phyloP scores from a whole-genome alignment of 331 rosid species.

The Quercus tomentella region DNA sequence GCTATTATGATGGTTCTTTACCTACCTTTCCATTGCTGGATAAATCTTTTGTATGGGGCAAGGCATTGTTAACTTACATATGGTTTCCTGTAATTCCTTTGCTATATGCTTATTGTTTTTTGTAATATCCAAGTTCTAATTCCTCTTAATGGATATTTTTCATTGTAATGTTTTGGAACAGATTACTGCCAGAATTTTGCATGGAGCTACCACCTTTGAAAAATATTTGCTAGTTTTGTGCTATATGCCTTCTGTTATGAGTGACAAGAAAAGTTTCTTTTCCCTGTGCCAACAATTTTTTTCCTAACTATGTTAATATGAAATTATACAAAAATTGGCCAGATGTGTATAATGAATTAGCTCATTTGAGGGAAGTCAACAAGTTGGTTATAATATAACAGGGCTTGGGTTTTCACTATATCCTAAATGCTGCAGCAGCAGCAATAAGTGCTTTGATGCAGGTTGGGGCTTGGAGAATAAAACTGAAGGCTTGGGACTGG shows the following conservation, averaged over 20 bases:
- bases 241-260: slow-evolving; percentile 19
- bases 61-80: slow-evolving; percentile 22
- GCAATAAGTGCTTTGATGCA: slow-evolving; percentile 4
- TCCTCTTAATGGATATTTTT: slow-evolving; percentile 21
- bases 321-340: neutral
- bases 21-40: slow-evolving; percentile 24
- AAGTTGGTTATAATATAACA: neutral
- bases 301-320: neutral
- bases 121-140: slow-evolving; percentile 24
- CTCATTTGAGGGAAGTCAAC: neutral
- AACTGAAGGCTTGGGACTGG: neutral
- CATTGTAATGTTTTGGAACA: slow-evolving; percentile 26
- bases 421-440: neutral
- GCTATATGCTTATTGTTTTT: slow-evolving; percentile 18
- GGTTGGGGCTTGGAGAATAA: neutral
- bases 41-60: slow-evolving; percentile 8
- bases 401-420: neutral
- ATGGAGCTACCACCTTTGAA: slow-evolving; percentile 16
- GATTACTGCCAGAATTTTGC: slow-evolving; percentile 12
- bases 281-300: neutral
- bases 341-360: neutral
- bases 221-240: slow-evolving; percentile 27
- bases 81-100: slow-evolving; percentile 29
- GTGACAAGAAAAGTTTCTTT: slow-evolving; percentile 12
- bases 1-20: slow-evolving; percentile 12